Evolutionary conservation across 805 yeast genomes (phyloP), one percentile per base, ranked within the genome.

Genomic region (Wickerhamiella alocasiicola): DNA sequence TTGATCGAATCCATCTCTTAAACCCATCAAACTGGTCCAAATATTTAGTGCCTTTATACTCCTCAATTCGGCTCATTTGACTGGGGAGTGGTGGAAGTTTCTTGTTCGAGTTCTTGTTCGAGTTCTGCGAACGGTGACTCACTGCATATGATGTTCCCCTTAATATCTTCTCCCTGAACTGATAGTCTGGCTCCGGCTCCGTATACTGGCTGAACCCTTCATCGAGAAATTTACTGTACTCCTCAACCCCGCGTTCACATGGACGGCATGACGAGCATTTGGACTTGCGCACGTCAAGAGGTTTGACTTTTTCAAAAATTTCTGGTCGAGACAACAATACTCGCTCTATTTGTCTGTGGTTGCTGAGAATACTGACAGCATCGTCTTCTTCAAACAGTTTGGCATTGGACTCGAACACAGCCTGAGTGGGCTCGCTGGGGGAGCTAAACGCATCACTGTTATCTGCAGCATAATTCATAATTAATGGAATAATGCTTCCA

Each of bases 111-210:
- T n/a, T n/a, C n/a, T n/a, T n/a, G n/a, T n/a, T n/a, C n/a, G n/a
- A n/a, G n/a, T n/a, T n/a, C n/a, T n/a, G n/a, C n/a, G n/a, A n/a
- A n/a, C n/a, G n/a, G n/a, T n/a, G n/a, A n/a, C n/a, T n/a, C n/a
- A n/a, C n/a, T 23, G 32, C 6, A n/a, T 19, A 15, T 2, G 38
- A 17, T 15, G 19, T 28, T 2, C 27, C 27, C 16, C 39, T 3
- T 20, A 36, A 19, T 9, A 36, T 36, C 33, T 29, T 21, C 28
- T 36, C 39, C 18, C 39, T 27, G 28, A 36, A 36, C 23, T 36
- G 32, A 28, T 29, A 36, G 19, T 36, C 33, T n/a, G 39, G 39
- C 39, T 36, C 39, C 6, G 28, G 13, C 12, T 32, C 39, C 15
- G 21, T 24, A 36, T 26, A 36, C 15, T 27, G 33, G 21, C 28